phyloP scores from a whole-genome alignment of 306 rosid species.

The Vicia villosa region DNA sequence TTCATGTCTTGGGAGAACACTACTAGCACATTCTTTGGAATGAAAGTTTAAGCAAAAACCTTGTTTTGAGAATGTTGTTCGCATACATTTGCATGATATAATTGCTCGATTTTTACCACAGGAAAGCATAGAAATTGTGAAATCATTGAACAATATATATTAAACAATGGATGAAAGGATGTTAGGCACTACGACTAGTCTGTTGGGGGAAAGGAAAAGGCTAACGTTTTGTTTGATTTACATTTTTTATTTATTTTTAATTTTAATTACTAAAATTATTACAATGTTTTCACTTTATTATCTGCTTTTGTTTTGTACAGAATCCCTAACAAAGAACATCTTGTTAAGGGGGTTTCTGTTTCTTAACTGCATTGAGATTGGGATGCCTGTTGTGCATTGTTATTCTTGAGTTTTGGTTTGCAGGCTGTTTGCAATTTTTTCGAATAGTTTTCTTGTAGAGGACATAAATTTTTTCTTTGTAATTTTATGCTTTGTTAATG shows the following conservation, averaged over 20 bases:
- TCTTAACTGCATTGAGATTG: constrained; percentile 20
- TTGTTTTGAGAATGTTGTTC: constrained; percentile 30
- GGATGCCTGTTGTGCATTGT: constrained; percentile 17
- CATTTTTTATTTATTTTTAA: neutral
- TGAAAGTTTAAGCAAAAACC: constrained; percentile 6
- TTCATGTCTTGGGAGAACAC: constrained; percentile 26
- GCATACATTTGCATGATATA: constrained; percentile 12
- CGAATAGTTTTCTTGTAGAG: neutral
- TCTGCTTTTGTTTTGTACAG: neutral
- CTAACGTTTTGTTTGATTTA: neutral
- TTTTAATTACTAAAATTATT: neutral
- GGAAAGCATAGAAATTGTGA: constrained; percentile 24
- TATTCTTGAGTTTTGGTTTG: constrained; percentile 20
- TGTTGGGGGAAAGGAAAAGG: neutral
- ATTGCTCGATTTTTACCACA: constrained; percentile 13
- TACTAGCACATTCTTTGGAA: constrained; percentile 1
- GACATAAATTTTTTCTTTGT: neutral
- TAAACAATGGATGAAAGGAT: neutral
- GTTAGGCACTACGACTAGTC: neutral
- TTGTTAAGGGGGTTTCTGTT: constrained; percentile 14
- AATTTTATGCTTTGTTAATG: constrained; percentile 5
- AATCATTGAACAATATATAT: constrained; percentile 31
- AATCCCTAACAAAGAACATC: neutral
- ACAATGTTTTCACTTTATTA: neutral
- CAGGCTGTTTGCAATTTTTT: constrained; percentile 18